Conservation (phyloP, 2,329 filamentous ascomycete species). For the Trichocomaceae sp. region DNA sequence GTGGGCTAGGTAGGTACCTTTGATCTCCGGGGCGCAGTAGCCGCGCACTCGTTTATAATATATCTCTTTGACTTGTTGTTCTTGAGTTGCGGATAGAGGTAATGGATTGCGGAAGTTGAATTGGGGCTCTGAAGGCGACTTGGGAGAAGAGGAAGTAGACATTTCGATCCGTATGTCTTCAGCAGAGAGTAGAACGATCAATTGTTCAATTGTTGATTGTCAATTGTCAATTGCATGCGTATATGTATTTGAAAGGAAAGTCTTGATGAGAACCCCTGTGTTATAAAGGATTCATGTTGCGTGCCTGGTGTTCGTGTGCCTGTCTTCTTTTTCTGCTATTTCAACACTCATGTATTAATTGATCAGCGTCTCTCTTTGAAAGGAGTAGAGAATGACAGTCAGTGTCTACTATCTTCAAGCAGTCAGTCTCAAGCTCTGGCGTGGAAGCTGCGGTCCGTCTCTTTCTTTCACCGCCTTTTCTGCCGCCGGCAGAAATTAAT, state of each 20-base stretch:
- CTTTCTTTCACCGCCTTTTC: conserved; percentile 7
- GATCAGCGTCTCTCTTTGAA: neutral
- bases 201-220: neutral
- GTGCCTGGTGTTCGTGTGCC: conserved; percentile 1
- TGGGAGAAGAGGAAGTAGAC: conserved; percentile 18
- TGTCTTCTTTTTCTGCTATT: neutral
- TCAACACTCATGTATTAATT: too few species aligned
- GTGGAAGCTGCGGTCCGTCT: neutral
- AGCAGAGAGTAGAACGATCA: neutral
- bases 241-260: neutral
- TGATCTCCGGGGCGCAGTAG: conserved; percentile 70
- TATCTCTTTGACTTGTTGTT: conserved; percentile 72
- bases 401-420: too few species aligned
- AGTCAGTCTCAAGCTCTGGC: too few species aligned
- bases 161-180: conserved; percentile 14
- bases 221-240: neutral
- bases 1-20: conserved; percentile 49
- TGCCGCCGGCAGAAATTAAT: conserved; percentile 9
- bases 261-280: neutral
- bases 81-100: conserved; percentile 73
- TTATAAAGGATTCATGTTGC: conserved; percentile 4
- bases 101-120: conserved; percentile 62
- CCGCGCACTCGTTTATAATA: conserved; percentile 73
- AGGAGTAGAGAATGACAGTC: too few species aligned
- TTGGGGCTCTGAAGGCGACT: conserved; percentile 16